Conservation (phyloP, 805 yeast genomes). For the Yarrowia hollandica region DNA sequence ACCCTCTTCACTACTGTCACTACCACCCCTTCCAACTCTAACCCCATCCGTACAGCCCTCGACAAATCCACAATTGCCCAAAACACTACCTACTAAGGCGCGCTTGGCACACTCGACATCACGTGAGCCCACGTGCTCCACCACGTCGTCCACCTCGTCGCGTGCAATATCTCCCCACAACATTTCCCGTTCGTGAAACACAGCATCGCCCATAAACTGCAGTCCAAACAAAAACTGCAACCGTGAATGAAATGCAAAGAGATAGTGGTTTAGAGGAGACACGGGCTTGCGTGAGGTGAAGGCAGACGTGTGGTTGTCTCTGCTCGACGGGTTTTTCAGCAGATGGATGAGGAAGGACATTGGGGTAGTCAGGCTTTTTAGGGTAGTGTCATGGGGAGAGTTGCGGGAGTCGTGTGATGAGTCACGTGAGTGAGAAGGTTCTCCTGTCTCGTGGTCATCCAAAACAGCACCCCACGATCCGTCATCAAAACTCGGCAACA, state of each 20-base stretch:
- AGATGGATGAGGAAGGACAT: not conserved
- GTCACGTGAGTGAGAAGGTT: too few relatives aligned
- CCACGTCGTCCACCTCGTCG: not conserved
- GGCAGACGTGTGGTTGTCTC: not conserved
- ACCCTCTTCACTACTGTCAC: not conserved
- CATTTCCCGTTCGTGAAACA: not conserved
- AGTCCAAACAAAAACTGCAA: not conserved
- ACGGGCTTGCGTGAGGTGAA: not conserved
- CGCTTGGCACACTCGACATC: not conserved
- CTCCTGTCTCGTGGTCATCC: not conserved
- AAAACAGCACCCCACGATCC: not conserved
- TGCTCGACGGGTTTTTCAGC: not conserved
- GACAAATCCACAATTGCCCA: not conserved
- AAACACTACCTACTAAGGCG: not conserved
- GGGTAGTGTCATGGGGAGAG: not conserved
- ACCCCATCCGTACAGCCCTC: not conserved
- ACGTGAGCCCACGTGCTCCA: not conserved
- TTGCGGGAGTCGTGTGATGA: not conserved
- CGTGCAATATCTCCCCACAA: not conserved
- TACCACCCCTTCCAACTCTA: too few relatives aligned
- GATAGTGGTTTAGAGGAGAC: not conserved
- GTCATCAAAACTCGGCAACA: not conserved
- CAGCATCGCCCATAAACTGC: slow-evolving; percentile 11
- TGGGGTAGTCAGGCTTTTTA: not conserved
- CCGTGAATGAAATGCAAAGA: slow-evolving; percentile 18